Conservation (phyloP, 768 basidiomycete species). For the Tricholoma sp. region DNA sequence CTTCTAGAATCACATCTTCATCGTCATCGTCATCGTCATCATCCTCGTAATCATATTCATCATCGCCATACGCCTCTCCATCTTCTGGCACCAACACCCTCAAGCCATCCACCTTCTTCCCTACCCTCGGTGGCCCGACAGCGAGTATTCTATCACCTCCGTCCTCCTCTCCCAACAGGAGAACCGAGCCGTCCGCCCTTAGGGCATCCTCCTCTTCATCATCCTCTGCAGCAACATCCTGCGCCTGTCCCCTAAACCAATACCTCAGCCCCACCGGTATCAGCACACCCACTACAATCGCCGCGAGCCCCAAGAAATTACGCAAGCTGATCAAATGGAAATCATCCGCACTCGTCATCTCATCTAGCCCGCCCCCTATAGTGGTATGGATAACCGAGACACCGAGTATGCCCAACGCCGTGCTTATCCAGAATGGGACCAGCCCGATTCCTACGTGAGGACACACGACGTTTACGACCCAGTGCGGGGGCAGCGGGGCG, state of each 20-base stretch:
- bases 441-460: slow-evolving; percentile 89
- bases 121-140: slow-evolving; percentile 45
- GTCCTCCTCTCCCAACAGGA: slow-evolving; percentile 20
- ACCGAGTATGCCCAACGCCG: slow-evolving; percentile 87
- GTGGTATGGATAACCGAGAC: slow-evolving; percentile 93
- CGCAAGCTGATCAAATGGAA: slow-evolving; percentile 91
- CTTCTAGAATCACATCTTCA: slow-evolving; percentile 69
- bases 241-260: slow-evolving; percentile 66
- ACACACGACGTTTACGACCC: slow-evolving; percentile 91
- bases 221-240: slow-evolving; percentile 29
- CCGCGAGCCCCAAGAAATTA: slow-evolving; percentile 81
- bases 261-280: slow-evolving; percentile 88
- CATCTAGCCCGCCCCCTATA: slow-evolving; percentile 88
- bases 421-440: slow-evolving; percentile 84
- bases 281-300: slow-evolving; percentile 86
- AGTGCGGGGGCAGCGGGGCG: slow-evolving; percentile 91
- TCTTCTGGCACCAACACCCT: slow-evolving; percentile 24
- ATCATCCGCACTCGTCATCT: slow-evolving; percentile 92
- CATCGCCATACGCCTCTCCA: slow-evolving; percentile 33
- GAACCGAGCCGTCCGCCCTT: slow-evolving; percentile 8
- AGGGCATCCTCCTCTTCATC: slow-evolving; percentile 22
- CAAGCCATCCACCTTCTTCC: slow-evolving; percentile 34
- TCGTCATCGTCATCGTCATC: slow-evolving; percentile 47
- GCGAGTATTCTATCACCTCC: slow-evolving; percentile 47
- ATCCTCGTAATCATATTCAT: slow-evolving; percentile 37